Base-by-base conservation (phyloP, 2,329 filamentous ascomycete genomes). In the Raffaelea albimanens region DNA sequence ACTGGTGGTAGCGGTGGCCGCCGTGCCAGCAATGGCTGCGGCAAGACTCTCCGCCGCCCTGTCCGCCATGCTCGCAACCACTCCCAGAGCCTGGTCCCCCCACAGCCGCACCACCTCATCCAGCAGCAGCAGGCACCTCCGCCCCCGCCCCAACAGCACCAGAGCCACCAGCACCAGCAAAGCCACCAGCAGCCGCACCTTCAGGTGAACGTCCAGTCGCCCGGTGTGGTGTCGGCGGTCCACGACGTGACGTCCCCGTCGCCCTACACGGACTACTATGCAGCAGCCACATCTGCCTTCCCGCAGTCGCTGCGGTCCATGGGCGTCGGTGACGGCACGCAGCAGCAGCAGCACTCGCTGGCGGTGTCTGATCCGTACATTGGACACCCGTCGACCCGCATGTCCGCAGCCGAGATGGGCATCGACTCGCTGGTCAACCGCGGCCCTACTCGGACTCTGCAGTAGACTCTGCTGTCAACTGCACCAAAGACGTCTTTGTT, bases 341-440 rank as follows among this genome's bases (percentile, higher is more conserved):
- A 18, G 4, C 39, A 22, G n/a, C 39, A 22, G 20, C 39, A 22
- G 39, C 39, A 40, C 9, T 21, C n/a, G 7, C 8, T 20, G 39
- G 39, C n/a, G 5, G n/a, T 20, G 14, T 45, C 64, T 68, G 53
- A 65, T 49, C 70, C 72, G 3, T 76, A 76, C 49, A 58, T 75
- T 62, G 63, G 59, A 43, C 64, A 68, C n/a, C 18, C 34, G 14
- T 38, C 34, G 5, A 68, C 70, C 53, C 63, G 76, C 39, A 64
- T 78, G 47, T 67, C 76, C 5, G 75, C 73, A 52, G 71, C 73
- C 14, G 77, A 54, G 19, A 80, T 82, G 76, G 76, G 74, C 21
- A 80, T 82, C 55, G 72, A 73, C 45, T 67, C 73, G 44, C 72
- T 81, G 50, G 76, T 81, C 55, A 77, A 80, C 60, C 67, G 73